These are phyloP conservation scores for Aureobasidium pullulans DNA, from an alignment of 2,329 filamentous ascomycete genomes.

Conservation along the genomic window DNA sequence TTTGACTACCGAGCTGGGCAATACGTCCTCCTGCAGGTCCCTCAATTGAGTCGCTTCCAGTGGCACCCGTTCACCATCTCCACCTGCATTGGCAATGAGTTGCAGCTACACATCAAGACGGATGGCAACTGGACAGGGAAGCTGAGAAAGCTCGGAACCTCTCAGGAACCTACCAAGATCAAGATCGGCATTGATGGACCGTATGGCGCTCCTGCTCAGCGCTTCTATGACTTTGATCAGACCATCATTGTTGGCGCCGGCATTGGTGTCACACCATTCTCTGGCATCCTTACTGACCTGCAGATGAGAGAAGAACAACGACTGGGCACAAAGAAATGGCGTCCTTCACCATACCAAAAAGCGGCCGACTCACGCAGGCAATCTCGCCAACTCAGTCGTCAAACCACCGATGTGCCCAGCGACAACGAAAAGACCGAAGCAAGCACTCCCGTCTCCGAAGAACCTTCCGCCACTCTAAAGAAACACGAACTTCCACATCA, in stretches of 20 bases:
- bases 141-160: slow-evolving; percentile 31
- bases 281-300: slow-evolving; percentile 49
- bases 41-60: slow-evolving; percentile 46
- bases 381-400: neutral
- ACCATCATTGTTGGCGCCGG: slow-evolving; percentile 50
- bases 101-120: slow-evolving; percentile 52
- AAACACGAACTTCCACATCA: neutral
- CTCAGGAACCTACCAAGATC: slow-evolving; percentile 27
- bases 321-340: neutral
- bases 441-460: neutral
- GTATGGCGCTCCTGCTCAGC: slow-evolving; percentile 51
- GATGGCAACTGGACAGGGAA: slow-evolving; percentile 50
- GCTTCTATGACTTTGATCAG: slow-evolving; percentile 52
- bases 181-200: slow-evolving; percentile 50
- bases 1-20: slow-evolving; percentile 52
- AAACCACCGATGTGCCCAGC: neutral
- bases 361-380: neutral
- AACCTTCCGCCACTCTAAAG: neutral
- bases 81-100: slow-evolving; percentile 43
- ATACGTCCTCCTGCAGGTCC: slow-evolving; percentile 51
- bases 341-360: neutral
- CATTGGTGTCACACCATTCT: slow-evolving; percentile 53
- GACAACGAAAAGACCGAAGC: neutral
- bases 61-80: slow-evolving; percentile 57
- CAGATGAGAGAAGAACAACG: slow-evolving; percentile 29